Base-by-base conservation (phyloP, 1,139 yeast genomes). In the Taiozyma sp. region DNA sequence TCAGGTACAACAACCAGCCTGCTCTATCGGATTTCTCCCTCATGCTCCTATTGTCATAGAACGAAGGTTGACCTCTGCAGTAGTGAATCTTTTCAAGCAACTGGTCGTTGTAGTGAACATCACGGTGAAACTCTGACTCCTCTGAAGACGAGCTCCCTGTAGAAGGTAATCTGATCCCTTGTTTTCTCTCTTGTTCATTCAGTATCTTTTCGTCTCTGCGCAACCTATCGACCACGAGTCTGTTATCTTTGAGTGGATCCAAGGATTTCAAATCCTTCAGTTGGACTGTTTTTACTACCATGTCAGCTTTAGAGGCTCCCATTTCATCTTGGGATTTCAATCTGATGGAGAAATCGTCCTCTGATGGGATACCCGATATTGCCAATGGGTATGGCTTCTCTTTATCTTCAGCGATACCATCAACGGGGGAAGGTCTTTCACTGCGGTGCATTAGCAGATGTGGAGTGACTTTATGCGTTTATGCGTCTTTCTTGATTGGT, bases 401-500 rank as follows among this genome's bases (percentile, higher is more conserved):
- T 19, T 24, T 38, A 8, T 16, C 39, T 36, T 36, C 39, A 16
- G 39, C 41, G 19, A 22, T 4, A 8, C 4, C 36, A 32, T 32
- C 36, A 13, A 14, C 9, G 14, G 36, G 36, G 6, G 36, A 32
- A 5, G 8, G 14, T 32, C 19, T n/a, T n/a, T 19, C 24, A 38
- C 8, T 22, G 4, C 14, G 16, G 13, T 36, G 39, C 4, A 49
- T 23, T 9, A 54, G 34, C 13, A 55, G 24, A 29, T 49, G 56
- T 5, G 54, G 56, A 4, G 54, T 44, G 2, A 57, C 59, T 9
- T 39, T 34, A 2, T 53, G 40, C 41, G 3, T n/a, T n/a, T n/a
- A n/a, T n/a, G 49, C 41, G 49, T 61, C 32, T 57, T 57, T 50
- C 65, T 56, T n/a, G 65, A 53, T 34, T 50, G 48, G 43, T 61